A percentile compares a stretch with the other conserved stretches of the same genome.
These are phyloP conservation scores for Phaffia australis DNA, from an alignment of 768 basidiomycete species.

Conservation along the genomic window DNA sequence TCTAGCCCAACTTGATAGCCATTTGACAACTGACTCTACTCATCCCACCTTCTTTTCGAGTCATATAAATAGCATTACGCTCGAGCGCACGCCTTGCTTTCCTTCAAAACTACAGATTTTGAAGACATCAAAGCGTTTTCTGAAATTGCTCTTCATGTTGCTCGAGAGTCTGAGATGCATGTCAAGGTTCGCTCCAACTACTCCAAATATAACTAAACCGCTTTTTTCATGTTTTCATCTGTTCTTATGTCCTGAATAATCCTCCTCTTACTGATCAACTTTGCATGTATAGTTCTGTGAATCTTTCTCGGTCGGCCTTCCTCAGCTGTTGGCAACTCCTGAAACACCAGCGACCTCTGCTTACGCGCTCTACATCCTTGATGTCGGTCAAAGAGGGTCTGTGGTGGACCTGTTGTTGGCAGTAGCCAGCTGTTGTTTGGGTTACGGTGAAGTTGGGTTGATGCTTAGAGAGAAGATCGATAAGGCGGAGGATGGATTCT, in stretches of 20 bases:
- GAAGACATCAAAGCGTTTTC: constrained; percentile 53
- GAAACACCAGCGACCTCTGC: constrained; percentile 67
- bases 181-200: constrained; percentile 36
- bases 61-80: constrained; percentile 71
- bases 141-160: constrained; percentile 52
- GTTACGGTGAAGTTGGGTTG: constrained; percentile 84
- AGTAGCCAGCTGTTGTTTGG: constrained; percentile 71
- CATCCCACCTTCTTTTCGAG: constrained; percentile 44
- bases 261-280: neutral
- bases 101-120: constrained; percentile 62
- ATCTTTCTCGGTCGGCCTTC: constrained; percentile 54
- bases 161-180: constrained; percentile 63
- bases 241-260: neutral
- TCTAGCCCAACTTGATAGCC: neutral
- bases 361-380: constrained; percentile 82
- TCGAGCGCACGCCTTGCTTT: constrained; percentile 69
- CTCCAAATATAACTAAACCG: neutral
- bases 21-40: constrained; percentile 37
- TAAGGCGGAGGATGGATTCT: constrained; percentile 47
- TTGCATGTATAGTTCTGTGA: constrained; percentile 47
- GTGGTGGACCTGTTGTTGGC: constrained; percentile 62
- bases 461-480: constrained; percentile 58
- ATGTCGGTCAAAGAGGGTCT: constrained; percentile 69
- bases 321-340: constrained; percentile 51
- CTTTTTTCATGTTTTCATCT: too few relatives aligned